These are phyloP conservation scores for Starmerella floris DNA, from an alignment of 805 yeast genomes.

Conservation along the genomic window DNA sequence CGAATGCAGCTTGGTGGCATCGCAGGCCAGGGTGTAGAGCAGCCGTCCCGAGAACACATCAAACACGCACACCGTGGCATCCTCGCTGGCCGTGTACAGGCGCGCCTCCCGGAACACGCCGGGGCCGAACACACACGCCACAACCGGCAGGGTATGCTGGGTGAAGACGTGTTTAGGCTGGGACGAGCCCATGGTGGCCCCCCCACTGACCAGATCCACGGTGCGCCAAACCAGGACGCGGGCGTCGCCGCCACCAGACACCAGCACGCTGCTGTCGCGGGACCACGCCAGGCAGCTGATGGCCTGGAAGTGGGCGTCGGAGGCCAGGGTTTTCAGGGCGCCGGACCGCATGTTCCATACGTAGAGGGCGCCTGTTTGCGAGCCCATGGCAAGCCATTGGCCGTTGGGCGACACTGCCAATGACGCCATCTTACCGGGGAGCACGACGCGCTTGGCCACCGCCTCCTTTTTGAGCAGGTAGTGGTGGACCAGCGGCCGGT, in stretches of 20 bases:
- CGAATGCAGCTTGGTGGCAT: conserved; percentile 38
- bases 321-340: conserved; percentile 46
- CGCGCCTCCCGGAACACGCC: conserved; percentile 48
- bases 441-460: conserved; percentile 66
- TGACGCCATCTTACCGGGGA: conserved; percentile 65
- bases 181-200: conserved; percentile 12
- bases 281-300: conserved; percentile 48
- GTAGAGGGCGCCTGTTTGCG: conserved; percentile 61
- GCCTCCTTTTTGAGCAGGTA: conserved; percentile 48
- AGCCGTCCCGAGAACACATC: conserved; percentile 37
- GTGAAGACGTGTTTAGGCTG: conserved; percentile 22
- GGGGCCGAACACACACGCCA: conserved; percentile 36
- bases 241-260: conserved; percentile 73
- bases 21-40: conserved; percentile 60
- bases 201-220: conserved; percentile 40
- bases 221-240: conserved; percentile 64
- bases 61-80: conserved; percentile 63
- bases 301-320: conserved; percentile 71
- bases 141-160: conserved; percentile 36
- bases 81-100: conserved; percentile 57
- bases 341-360: conserved; percentile 83
- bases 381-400: conserved; percentile 50
- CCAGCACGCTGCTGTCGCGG: conserved; percentile 48
- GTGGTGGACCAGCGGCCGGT: conserved; percentile 61
- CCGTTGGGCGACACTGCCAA: conserved; percentile 35